Evolutionary conservation across 176 grass and related monocot genomes (phyloP).

Genomic region (Bothriochloa decipiens): DNA sequence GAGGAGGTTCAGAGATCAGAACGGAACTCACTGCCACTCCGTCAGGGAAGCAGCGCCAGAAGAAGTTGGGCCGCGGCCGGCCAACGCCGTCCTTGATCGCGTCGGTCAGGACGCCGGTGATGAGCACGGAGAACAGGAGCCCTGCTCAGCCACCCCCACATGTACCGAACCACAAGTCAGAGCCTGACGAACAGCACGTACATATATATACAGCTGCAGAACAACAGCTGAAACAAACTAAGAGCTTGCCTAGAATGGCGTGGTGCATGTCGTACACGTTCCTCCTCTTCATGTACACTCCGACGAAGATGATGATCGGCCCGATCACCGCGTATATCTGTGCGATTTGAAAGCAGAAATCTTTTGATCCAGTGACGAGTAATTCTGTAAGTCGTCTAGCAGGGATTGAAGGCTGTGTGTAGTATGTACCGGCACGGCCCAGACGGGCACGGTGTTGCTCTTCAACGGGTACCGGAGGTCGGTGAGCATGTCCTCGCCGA

Average conservation of each 20-base stretch:
- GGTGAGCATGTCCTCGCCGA: slow-evolving; percentile 63
- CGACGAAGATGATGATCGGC: slow-evolving; percentile 46
- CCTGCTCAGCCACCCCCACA: not conserved
- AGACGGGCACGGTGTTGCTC: slow-evolving; percentile 73
- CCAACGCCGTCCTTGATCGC: slow-evolving; percentile 62
- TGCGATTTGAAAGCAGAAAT: not conserved
- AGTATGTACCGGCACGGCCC: slow-evolving; percentile 69
- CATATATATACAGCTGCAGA: not conserved
- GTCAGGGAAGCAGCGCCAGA: slow-evolving; percentile 53
- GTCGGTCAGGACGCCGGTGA: slow-evolving; percentile 44
- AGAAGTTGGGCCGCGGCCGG: slow-evolving; percentile 53
- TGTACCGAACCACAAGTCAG: not conserved
- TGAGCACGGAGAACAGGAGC: slow-evolving; percentile 48
- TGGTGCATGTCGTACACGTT: slow-evolving; percentile 62
- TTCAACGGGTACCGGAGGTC: slow-evolving; percentile 71
- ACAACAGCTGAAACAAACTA: too few species aligned
- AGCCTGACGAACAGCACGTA: not conserved
- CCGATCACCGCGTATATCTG: slow-evolving; percentile 33
- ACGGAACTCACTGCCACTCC: slow-evolving; percentile 35
- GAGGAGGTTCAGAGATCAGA: not conserved
- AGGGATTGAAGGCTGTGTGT: not conserved
- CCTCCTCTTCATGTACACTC: slow-evolving; percentile 47
- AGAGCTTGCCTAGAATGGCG: slow-evolving; percentile 46
- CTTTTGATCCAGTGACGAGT: not conserved
- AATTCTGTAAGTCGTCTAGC: not conserved